Evolutionary conservation across 2,329 filamentous ascomycete genomes (phyloP), one percentile per base, ranked within the genome.

Genomic region (Penicillium sp.): DNA sequence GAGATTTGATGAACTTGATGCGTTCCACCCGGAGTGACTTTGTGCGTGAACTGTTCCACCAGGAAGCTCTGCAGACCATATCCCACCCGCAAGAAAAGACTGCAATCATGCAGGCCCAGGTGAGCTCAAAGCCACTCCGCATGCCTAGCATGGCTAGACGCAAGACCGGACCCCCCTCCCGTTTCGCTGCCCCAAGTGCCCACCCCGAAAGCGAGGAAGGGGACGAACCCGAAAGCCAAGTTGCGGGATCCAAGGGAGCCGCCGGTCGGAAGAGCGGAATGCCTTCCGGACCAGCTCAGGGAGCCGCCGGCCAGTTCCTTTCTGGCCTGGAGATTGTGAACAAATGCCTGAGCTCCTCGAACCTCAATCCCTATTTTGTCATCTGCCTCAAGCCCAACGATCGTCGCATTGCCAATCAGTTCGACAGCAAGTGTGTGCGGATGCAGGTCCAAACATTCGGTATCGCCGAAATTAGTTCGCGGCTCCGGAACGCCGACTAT

Each of bases 331-430:
- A 96, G 64, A 96, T 94, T 59, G 90, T 99, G 57, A 96, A 88
- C 58, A 93, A 93, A 67, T 93, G 91, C 2, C 81, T 99, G 44
- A 89, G 86, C 2, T 86, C 90, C 2, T 85, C 88, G 4, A 90
- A 92, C 69, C 90, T 92, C 12, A 99, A 99, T 69, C 86, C 89
- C 0, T 99, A 99, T 76, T 97, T 97, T 67, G 85, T 99, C 44
- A 97, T 99, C 76, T 99, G 94, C 70, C 78, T 99, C 62, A 99
- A 99, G 77, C 93, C 94, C 23, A 99, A 99, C 67, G 94, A 99
- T 73, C 86, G 94, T 53, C 87, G 94, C 49, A 99, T 99, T 65
- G 93, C 94, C 61, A 99, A 99, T 66, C 94, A 99, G 70, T 99
- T 97, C 68, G 94, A 99, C 75, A 97, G 92, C 83, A 97, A 97